These are phyloP conservation scores for Globisporangium abappressorium DNA, from an alignment of 352 stramenopile genomes.

Conservation along the genomic window DNA sequence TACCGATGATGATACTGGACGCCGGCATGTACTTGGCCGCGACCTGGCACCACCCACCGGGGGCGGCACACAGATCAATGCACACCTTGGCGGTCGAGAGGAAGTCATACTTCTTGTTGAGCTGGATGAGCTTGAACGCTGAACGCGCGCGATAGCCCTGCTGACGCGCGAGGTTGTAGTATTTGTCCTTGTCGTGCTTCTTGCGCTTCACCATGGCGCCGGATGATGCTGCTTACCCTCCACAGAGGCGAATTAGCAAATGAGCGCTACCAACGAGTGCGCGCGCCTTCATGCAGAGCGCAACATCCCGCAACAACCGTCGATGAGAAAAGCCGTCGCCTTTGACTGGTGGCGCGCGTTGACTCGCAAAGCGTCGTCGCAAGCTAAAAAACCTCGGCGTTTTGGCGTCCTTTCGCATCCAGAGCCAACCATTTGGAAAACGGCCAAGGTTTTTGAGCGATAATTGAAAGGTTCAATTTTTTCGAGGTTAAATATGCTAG, in stretches of 20 bases:
- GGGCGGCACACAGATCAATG: conserved; percentile 99
- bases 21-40: conserved; percentile 88
- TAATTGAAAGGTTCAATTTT: too few relatives aligned
- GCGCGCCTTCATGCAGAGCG: not conserved
- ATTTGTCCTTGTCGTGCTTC: conserved; percentile 99
- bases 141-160: conserved; percentile 98
- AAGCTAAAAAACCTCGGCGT: too few relatives aligned
- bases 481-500: not conserved
- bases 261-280: not conserved
- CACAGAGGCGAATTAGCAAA: conserved; percentile 17
- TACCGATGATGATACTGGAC: conserved; percentile 96
- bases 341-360: not conserved
- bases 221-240: conserved; percentile 2
- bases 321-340: not conserved
- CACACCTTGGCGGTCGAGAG: conserved; percentile 95
- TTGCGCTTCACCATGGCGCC: conserved; percentile 92
- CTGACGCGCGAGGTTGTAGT: conserved; percentile 98
- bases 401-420: too few relatives aligned
- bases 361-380: not conserved
- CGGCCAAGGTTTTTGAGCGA: too few relatives aligned
- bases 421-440: too few relatives aligned
- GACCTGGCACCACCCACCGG: conserved; percentile 97
- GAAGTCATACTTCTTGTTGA: conserved; percentile 99
- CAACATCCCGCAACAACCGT: not conserved
- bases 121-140: conserved; percentile 99